A percentile compares a stretch with the other conserved stretches of the same genome.
These are phyloP conservation scores for Stylosanthes scabra DNA, from an alignment of 331 rosid genomes.

Conservation along the genomic window DNA sequence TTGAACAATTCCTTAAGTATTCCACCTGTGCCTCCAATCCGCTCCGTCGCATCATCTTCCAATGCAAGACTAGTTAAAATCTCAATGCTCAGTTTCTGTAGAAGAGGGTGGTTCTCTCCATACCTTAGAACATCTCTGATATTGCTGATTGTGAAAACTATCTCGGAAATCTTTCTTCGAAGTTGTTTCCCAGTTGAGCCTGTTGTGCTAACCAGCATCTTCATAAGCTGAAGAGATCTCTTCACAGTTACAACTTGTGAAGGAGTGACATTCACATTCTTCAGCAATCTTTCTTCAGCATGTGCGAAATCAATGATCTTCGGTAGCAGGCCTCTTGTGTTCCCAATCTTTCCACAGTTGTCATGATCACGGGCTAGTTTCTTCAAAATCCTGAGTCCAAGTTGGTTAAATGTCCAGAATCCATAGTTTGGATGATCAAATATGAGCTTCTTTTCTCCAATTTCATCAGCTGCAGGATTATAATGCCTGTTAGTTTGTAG, in stretches of 20 bases:
- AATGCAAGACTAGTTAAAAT: constrained; percentile 73
- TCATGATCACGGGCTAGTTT: constrained; percentile 87
- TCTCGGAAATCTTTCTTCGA: constrained; percentile 81
- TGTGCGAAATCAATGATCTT: constrained; percentile 86
- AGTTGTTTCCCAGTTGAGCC: constrained; percentile 83
- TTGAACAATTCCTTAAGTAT: constrained; percentile 73
- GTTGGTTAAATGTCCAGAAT: constrained; percentile 79
- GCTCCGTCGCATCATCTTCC: constrained; percentile 86
- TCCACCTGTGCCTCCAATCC: constrained; percentile 92
- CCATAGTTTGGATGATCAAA: constrained; percentile 64
- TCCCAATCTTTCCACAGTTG: constrained; percentile 94
- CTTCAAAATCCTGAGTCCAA: constrained; percentile 83
- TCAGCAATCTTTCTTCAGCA: constrained; percentile 69
- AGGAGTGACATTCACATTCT: constrained; percentile 52
- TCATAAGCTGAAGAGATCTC: constrained; percentile 85
- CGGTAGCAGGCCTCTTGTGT: constrained; percentile 86
- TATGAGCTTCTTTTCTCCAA: constrained; percentile 65
- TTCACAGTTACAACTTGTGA: constrained; percentile 68
- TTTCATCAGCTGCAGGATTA: constrained; percentile 73
- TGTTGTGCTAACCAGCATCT: constrained; percentile 82
- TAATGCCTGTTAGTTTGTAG: constrained; percentile 67
- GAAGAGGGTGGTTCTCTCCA: constrained; percentile 68
- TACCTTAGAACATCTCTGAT: constrained; percentile 74
- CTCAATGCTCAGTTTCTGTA: constrained; percentile 83
- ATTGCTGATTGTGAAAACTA: constrained; percentile 85